Conservation (phyloP, 140 eudicot species). For the Ambrosia hybrid region DNA sequence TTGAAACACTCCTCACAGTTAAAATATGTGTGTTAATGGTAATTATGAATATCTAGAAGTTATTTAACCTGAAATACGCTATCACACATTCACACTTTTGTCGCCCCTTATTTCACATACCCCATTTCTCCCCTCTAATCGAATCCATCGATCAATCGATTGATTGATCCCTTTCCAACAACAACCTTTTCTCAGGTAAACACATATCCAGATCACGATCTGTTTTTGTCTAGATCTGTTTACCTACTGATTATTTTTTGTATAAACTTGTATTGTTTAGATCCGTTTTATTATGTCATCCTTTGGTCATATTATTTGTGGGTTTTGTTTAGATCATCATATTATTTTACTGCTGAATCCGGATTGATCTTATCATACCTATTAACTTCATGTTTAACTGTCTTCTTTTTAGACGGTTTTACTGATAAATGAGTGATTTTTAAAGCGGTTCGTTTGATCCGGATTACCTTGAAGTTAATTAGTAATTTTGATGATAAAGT, state of each 20-base stretch:
- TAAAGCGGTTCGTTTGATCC: neutral
- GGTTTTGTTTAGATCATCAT: too few relatives aligned
- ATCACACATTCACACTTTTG: slow-evolving; percentile 24
- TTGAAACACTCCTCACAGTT: too few relatives aligned
- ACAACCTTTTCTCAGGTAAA: slow-evolving; percentile 36
- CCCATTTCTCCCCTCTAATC: slow-evolving; percentile 2
- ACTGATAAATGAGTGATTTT: neutral
- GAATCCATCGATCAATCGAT: slow-evolving; percentile 8
- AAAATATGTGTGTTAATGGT: too few relatives aligned
- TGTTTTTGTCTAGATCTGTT: neutral
- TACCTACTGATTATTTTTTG: too few relatives aligned
- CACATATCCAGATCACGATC: slow-evolving; percentile 34
- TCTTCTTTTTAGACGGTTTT: neutral
- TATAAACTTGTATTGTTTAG: too few relatives aligned
- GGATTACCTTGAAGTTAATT: slow-evolving; percentile 6
- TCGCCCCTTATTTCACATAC: slow-evolving; percentile 15
- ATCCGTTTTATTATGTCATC: too few relatives aligned
- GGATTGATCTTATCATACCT: neutral
- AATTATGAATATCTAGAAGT: slow-evolving; percentile 14
- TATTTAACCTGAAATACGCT: slow-evolving; percentile 34
- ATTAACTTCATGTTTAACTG: neutral
- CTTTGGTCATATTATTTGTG: too few relatives aligned
- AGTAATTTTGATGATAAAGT: neutral
- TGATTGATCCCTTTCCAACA: slow-evolving; percentile 25
- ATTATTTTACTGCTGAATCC: too few relatives aligned